Conservation (phyloP, 225 moss, liverwort and hornwort species). For the Sphagnum tenellum region DNA sequence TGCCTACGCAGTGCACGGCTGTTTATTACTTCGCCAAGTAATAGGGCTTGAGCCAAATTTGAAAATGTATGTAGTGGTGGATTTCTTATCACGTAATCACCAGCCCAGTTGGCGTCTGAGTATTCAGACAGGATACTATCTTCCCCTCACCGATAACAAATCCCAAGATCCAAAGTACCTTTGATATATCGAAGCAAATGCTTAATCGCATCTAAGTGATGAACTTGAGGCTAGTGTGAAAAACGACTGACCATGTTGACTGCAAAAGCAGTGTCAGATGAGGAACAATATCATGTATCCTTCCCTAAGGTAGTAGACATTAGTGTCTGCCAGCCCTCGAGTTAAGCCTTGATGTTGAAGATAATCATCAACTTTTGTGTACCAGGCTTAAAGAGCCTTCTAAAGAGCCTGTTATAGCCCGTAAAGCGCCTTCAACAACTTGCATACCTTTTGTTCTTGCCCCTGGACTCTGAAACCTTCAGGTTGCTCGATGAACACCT, state of each 20-base stretch:
- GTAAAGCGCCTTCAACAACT: too few species aligned
- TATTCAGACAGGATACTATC: background rate
- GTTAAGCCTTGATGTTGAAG: conserved; percentile 1
- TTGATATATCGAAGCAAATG: background rate
- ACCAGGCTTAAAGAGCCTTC: too few species aligned
- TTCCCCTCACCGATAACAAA: background rate
- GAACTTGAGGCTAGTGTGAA: background rate
- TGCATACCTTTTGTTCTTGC: too few species aligned
- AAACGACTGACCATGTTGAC: background rate
- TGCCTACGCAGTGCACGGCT: background rate
- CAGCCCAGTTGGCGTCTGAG: background rate
- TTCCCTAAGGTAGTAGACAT: conserved; percentile 4
- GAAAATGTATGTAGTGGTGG: background rate
- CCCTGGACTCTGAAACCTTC: too few species aligned
- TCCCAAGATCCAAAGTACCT: background rate
- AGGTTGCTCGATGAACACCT: too few species aligned
- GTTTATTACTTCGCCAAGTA: background rate
- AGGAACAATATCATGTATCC: background rate
- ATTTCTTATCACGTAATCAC: background rate
- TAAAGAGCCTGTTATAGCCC: too few species aligned
- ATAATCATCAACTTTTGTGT: too few species aligned
- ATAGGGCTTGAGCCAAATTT: too few species aligned
- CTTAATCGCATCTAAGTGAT: background rate
- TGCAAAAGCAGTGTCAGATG: background rate
- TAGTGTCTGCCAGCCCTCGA: background rate